These are phyloP conservation scores for Musa itinerans DNA, from an alignment of 176 grass and related monocot genomes.

Conservation along the genomic window DNA sequence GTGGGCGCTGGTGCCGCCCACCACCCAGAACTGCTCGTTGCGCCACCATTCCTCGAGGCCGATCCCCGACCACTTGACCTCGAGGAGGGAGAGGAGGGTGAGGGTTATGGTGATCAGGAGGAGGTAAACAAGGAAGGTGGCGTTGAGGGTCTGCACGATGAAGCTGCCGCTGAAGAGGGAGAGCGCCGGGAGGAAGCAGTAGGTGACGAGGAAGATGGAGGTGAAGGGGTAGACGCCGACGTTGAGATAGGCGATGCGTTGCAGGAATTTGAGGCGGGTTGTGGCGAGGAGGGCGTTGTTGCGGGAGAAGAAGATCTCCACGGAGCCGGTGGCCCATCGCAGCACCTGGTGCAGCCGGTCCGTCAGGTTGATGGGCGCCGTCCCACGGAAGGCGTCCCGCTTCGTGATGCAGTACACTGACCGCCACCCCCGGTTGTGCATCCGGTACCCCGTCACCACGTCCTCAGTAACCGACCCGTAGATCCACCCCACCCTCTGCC, in stretches of 20 bases:
- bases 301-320: conserved; percentile 90
- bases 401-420: conserved; percentile 89
- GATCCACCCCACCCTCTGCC: conserved; percentile 68
- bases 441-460: conserved; percentile 78
- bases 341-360: conserved; percentile 94
- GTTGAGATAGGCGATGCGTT: conserved; percentile 66
- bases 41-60: conserved; percentile 71
- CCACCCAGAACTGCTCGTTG: conserved; percentile 72
- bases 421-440: conserved; percentile 96
- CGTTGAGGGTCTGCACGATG: conserved; percentile 67
- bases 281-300: conserved; percentile 80
- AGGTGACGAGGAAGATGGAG: conserved; percentile 77
- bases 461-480: conserved; percentile 93
- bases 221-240: conserved; percentile 93
- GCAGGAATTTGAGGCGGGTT: conserved; percentile 67
- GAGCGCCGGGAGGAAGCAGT: conserved; percentile 72
- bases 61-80: conserved; percentile 91
- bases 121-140: conserved; percentile 61
- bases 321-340: conserved; percentile 81
- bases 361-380: conserved; percentile 89
- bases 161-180: conserved; percentile 80
- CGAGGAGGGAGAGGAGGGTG: conserved; percentile 57
- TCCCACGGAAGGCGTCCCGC: conserved; percentile 78
- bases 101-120: conserved; percentile 61
- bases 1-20: conserved; percentile 69